Base-by-base conservation (phyloP, 345 rosid genomes). In the Abelmoschus esculentus region DNA sequence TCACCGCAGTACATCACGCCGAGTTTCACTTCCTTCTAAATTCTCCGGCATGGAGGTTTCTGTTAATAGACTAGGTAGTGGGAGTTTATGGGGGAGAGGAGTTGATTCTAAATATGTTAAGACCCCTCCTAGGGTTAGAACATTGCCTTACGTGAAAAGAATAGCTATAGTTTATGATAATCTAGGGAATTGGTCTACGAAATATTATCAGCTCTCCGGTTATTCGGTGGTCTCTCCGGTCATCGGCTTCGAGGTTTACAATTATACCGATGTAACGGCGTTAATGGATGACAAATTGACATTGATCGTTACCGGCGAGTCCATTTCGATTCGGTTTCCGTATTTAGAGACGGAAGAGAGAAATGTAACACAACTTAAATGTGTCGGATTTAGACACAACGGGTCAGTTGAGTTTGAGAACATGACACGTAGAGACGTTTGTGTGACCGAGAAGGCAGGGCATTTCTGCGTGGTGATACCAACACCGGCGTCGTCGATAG, bases 141-240 rank as follows among this genome's bases (percentile, higher is more conserved):
- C 91, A 55, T 71, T 38, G 32, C 96, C 91, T 47, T 83, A 73
- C 70, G 76, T 77, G 15, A 84, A 77, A 69, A 84, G 97, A 73
- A 40, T 93, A 22, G 84, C 84, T 42, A 52, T 93, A 19, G 77
- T 91, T 7, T 83, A 68, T 22, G 78, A 85, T 22, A 83, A 79
- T 67, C 29, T 88, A 42, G 86, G 83, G 9, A 74, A 79, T 29
- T 52, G 70, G 84, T 91, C 98, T 22, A 66, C 91, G 7, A 31
- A 69, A 65, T 91, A 85, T 72, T 89, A 82, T 52, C 66, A 74
- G 18, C 77, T 93, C 59, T 74, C 83, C 9, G 81, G 84, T n/a
- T 77, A 86, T 75, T 67, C 84, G 1, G 74, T 89, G 17, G 83
- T 84, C 56, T 78, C 89, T 70, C 92, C 95, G 58, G 92, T 93